Evolutionary conservation across 805 yeast genomes (phyloP).

Genomic region (Citeromyces matritensis): DNA sequence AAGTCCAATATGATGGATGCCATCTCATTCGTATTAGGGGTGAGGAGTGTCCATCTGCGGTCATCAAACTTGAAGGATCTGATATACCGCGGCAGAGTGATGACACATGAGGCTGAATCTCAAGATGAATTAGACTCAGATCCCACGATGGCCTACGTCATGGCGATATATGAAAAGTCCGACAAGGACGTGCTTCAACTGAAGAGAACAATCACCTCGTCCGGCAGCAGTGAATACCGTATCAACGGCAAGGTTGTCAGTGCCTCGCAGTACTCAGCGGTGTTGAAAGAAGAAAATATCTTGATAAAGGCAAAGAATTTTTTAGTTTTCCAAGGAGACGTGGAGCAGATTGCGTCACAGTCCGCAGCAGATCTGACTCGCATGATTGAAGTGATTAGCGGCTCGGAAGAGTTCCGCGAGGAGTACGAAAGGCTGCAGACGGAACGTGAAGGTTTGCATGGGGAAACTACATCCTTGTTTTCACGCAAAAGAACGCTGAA

Average conservation of each 20-base stretch:
- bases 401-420: conserved; percentile 50
- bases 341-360: conserved; percentile 84
- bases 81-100: conserved; percentile 58
- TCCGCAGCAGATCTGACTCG: conserved; percentile 61
- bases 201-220: conserved; percentile 41
- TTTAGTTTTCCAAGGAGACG: conserved; percentile 93
- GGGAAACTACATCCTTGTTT: conserved; percentile 45
- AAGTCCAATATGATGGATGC: conserved; percentile 96
- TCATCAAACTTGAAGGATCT: conserved; percentile 62
- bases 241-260: conserved; percentile 48
- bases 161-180: conserved; percentile 56
- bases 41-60: conserved; percentile 60
- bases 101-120: conserved; percentile 9
- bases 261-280: conserved; percentile 46
- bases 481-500: conserved; percentile 55
- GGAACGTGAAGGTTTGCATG: conserved; percentile 51
- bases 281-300: conserved; percentile 66
- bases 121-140: conserved; percentile 11
- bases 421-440: conserved; percentile 56
- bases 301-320: conserved; percentile 83
- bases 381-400: conserved; percentile 72
- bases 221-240: conserved; percentile 54
- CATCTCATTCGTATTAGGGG: conserved; percentile 83
- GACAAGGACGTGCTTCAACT: conserved; percentile 44
- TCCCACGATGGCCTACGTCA: conserved; percentile 54